Percentiles rank a stretch among this genome's conserved stretches.
Evolutionary conservation across 192 early-diverging fungal genomes (phyloP).

Genomic region (Piromyces finnis): DNA sequence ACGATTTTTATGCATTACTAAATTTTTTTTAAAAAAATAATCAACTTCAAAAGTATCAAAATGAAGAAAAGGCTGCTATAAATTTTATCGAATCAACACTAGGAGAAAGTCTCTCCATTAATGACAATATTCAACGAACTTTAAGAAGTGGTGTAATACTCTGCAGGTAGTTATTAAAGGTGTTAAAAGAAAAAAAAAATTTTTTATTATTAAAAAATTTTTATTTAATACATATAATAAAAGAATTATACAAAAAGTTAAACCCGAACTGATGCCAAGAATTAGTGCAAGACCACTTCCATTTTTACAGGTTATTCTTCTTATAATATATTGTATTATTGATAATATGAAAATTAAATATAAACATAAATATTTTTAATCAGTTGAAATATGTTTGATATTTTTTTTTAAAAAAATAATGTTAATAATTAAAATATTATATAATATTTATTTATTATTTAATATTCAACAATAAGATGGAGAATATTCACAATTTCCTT

Average conservation of each 20-base stretch:
- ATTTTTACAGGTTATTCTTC: not conserved
- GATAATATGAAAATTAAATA: no score
- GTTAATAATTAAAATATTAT: no score
- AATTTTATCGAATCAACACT: not conserved
- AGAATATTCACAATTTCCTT: slow-evolving; percentile 62
- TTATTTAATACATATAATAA: no score
- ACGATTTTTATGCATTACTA: no score
- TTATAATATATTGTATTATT: no score
- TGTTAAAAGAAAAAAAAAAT: no score
- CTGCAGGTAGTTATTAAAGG: not conserved
- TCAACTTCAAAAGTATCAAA: not conserved
- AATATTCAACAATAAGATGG: slow-evolving; percentile 41
- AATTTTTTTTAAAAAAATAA: no score
- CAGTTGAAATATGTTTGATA: no score
- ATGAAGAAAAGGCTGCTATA: not conserved
- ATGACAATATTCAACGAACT: not conserved
- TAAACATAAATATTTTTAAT: no score
- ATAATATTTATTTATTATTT: no score
- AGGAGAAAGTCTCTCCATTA: not conserved
- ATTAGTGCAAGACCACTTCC: not conserved
- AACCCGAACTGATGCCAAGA: not conserved
- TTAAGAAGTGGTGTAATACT: not conserved
- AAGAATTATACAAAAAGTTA: not conserved
- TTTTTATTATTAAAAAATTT: no score
- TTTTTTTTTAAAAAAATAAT: no score